Base-by-base conservation (phyloP, 164 flowering plant genomes). In the Aristolochia californica region DNA sequence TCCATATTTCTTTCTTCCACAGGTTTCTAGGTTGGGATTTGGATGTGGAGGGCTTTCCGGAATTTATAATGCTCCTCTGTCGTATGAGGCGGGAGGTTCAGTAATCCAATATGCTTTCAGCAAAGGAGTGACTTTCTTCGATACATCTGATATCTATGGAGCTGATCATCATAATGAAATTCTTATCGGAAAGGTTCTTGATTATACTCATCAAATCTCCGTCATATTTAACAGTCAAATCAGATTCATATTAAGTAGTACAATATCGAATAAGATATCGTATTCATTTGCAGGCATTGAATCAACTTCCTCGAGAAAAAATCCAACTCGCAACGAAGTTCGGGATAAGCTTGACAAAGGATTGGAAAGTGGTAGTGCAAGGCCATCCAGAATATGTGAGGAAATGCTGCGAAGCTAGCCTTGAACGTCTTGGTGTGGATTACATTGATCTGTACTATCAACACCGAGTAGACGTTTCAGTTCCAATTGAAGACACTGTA, bases 401-500 rank as follows among this genome's bases (percentile, higher is more conserved):
- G 0, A 12, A 63, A 24, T 78, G 84, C 62, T 86, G 95, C 62
- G 87, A 86, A 63, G 82, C 77, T 38, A 83, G 88, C 60, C 74
- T 86, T 45, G 78, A 76, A 68, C 72, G 78, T 5, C 84, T 86
- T 44, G 77, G 57, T 62, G 79, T 86, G 20, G 82, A 79, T 57
- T 86, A 82, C 30, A 78, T 83, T 47, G 89, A 86, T 75, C 73
- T 86, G 8, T 86, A 82, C 53, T 83, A 74, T 66, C 83, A 75
- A 69, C 87, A 86, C 27, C 70, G 86, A 5, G 70, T 84, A 11
- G 95, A 86, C 62, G 59, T 38, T 7, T 66, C 75, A 5, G 74
- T 82, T 51, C 83, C 87, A 20, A 83, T 83, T 30, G 89, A 83
- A 63, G 86, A 76, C n/a, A 79, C 90, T 2, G 88, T 86, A 66